These are phyloP conservation scores for Gloeostereum incarnatum DNA, from an alignment of 768 basidiomycete species.

Conservation along the genomic window DNA sequence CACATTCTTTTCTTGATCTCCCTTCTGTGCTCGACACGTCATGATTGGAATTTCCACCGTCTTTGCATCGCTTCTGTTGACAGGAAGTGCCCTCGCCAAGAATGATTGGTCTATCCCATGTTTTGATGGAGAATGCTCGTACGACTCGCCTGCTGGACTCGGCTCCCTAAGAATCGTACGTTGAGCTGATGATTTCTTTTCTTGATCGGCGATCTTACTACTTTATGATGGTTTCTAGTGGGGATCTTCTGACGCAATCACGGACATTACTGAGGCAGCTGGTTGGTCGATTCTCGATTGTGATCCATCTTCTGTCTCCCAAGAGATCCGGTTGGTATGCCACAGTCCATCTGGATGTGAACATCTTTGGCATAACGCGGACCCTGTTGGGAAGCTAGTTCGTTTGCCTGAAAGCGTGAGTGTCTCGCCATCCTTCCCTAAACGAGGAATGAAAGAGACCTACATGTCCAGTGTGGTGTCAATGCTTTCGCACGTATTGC, in stretches of 20 bases:
- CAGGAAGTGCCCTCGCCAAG: neutral
- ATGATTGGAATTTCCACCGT: neutral
- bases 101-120: conserved; percentile 17
- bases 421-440: neutral
- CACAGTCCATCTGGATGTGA: conserved; percentile 15
- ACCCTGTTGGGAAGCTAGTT: conserved; percentile 23
- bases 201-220: neutral
- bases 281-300: conserved; percentile 29
- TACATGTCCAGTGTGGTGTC: conserved; percentile 9
- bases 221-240: conserved; percentile 7
- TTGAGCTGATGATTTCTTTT: neutral
- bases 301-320: conserved; percentile 14
- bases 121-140: conserved; percentile 14
- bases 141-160: conserved; percentile 8
- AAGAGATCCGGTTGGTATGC: conserved; percentile 24
- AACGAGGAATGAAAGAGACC: neutral
- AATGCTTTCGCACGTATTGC: conserved; percentile 18
- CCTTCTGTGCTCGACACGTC: conserved; percentile 1
- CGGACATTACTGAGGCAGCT: conserved; percentile 19
- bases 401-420: conserved; percentile 22
- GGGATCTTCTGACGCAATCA: conserved; percentile 11
- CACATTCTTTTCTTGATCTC: neutral
- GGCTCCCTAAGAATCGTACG: conserved; percentile 11
- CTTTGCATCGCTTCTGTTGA: neutral
- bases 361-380: conserved; percentile 18